phyloP scores from a whole-genome alignment of 2,329 filamentous ascomycete species.

The Mollisiaceae sp. region DNA sequence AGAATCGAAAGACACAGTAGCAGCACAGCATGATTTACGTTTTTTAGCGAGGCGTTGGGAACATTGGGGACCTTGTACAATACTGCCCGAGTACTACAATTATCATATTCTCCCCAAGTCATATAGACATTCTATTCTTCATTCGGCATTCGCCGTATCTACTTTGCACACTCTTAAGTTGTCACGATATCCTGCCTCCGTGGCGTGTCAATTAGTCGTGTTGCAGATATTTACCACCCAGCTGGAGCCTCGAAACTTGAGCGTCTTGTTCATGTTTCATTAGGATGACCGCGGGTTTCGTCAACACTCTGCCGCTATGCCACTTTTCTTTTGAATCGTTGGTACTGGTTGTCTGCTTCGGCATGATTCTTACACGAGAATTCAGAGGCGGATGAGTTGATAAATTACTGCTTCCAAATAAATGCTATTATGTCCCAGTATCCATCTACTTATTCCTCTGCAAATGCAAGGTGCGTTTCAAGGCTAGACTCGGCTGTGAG shows the following conservation, averaged over 20 bases:
- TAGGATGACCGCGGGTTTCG: slow-evolving; percentile 40
- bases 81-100: background rate
- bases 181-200: slow-evolving; percentile 74
- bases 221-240: slow-evolving; percentile 73
- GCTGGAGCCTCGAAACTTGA: slow-evolving; percentile 44
- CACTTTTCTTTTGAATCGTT: slow-evolving; percentile 33
- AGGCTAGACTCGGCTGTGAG: slow-evolving; percentile 28
- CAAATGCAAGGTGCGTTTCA: slow-evolving; percentile 35
- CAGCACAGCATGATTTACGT: background rate
- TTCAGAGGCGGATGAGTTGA: slow-evolving; percentile 36
- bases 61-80: background rate
- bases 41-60: slow-evolving; percentile 5
- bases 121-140: background rate
- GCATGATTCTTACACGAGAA: slow-evolving; percentile 29
- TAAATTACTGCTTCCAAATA: slow-evolving; percentile 28
- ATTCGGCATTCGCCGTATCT: background rate
- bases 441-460: slow-evolving; percentile 11
- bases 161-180: slow-evolving; percentile 94
- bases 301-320: slow-evolving; percentile 39
- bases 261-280: slow-evolving; percentile 45
- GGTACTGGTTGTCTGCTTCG: slow-evolving; percentile 34
- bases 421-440: background rate
- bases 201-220: slow-evolving; percentile 96
- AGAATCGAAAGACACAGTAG: slow-evolving; percentile 31
- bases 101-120: background rate